Evolutionary conservation across 768 basidiomycete genomes (phyloP).

Genomic region (Naganishia onofrii): DNA sequence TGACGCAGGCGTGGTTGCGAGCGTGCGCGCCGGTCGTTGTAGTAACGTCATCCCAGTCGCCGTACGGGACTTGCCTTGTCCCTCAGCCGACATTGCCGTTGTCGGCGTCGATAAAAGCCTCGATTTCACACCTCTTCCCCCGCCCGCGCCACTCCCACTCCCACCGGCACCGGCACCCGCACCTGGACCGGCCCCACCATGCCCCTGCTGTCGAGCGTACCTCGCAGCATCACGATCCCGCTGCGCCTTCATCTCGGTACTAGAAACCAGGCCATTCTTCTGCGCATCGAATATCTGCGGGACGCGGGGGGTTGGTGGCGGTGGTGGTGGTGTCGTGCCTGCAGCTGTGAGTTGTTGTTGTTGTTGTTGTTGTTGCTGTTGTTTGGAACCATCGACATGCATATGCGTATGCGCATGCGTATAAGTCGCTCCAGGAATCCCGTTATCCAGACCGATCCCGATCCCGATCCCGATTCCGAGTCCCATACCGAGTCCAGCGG

Average conservation of each 20-base stretch:
- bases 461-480: neutral
- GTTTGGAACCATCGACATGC: too few relatives aligned
- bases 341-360: too few relatives aligned
- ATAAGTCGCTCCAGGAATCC: too few relatives aligned
- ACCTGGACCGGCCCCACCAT: neutral
- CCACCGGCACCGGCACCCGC: neutral
- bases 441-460: too few relatives aligned
- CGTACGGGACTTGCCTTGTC: neutral
- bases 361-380: neutral
- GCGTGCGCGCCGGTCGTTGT: too few relatives aligned
- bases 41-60: neutral
- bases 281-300: constrained; percentile 13
- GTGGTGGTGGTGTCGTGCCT: too few relatives aligned
- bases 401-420: too few relatives aligned
- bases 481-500: neutral
- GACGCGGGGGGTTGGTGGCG: too few relatives aligned
- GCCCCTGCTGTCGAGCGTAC: too few relatives aligned
- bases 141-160: neutral
- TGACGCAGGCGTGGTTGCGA: too few relatives aligned
- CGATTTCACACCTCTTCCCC: neutral
- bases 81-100: neutral
- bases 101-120: neutral
- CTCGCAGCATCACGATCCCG: constrained; percentile 7
- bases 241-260: constrained; percentile 11
- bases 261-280: constrained; percentile 10